Evolutionary conservation across 495 filamentous ascomycete species (phyloP).

Genomic region (Trichocladium uniseriatum): DNA sequence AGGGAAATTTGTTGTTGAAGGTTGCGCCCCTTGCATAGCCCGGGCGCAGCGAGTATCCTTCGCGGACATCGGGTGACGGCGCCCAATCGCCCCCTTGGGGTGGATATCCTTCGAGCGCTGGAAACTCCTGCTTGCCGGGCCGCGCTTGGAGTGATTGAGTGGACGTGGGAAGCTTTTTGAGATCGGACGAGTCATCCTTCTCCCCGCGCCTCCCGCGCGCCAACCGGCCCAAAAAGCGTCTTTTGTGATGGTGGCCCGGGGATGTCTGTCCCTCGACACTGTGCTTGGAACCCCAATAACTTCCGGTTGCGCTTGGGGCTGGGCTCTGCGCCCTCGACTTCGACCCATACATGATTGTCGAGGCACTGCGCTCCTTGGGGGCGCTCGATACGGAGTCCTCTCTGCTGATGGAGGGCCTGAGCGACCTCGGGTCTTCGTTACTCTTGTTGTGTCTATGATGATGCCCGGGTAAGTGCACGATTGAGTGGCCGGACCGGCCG

Average conservation of each 20-base stretch:
- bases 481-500: conserved; percentile 42
- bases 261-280: conserved; percentile 49
- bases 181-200: conserved; percentile 43
- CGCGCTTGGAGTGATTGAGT: conserved; percentile 44
- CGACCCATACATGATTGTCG: conserved; percentile 30
- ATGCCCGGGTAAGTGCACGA: conserved; percentile 51
- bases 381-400: conserved; percentile 56
- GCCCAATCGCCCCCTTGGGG: conserved; percentile 40
- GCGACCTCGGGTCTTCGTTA: conserved; percentile 60
- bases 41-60: conserved; percentile 27
- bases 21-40: conserved; percentile 42
- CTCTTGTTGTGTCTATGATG: conserved; percentile 66
- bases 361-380: conserved; percentile 38
- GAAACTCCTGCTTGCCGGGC: conserved; percentile 41
- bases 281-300: conserved; percentile 38
- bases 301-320: conserved; percentile 59
- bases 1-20: conserved; percentile 49
- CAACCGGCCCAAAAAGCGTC: conserved; percentile 57
- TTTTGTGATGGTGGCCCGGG: conserved; percentile 48
- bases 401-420: conserved; percentile 55
- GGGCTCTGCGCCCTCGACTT: conserved; percentile 62
- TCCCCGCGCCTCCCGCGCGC: conserved; percentile 39
- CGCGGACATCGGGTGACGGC: conserved; percentile 26
- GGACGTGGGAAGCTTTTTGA: conserved; percentile 49
- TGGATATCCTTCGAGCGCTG: conserved; percentile 34